These are phyloP conservation scores for Nigrograna mackinnonii DNA, from an alignment of 2,329 filamentous ascomycete genomes.

Conservation along the genomic window DNA sequence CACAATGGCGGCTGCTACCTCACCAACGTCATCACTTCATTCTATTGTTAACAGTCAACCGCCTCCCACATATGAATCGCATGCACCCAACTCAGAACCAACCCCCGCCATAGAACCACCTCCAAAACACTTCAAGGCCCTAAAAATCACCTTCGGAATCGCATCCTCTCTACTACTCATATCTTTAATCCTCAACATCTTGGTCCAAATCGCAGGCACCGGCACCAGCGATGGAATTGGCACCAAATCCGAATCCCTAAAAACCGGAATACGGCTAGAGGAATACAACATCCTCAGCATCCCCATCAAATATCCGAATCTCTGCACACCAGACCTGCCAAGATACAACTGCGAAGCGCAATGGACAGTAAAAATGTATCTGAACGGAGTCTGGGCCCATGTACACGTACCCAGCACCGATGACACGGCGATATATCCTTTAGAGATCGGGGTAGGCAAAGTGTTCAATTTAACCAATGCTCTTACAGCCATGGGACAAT, in stretches of 20 bases:
- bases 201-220: background rate
- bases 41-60: too few relatives aligned
- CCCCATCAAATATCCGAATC: constrained; percentile 1
- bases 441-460: background rate
- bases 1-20: too few relatives aligned
- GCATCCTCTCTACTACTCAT: background rate
- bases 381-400: constrained; percentile 2
- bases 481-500: constrained; percentile 1
- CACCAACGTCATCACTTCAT: too few relatives aligned
- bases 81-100: too few relatives aligned
- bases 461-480: constrained; percentile 1
- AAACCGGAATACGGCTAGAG: background rate
- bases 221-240: background rate
- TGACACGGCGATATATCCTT: background rate
- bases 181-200: background rate
- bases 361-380: constrained; percentile 2
- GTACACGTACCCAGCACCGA: background rate
- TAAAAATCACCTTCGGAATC: background rate
- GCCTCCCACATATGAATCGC: too few relatives aligned
- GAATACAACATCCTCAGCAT: constrained; percentile 2
- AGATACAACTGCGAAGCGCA: background rate
- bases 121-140: too few relatives aligned
- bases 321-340: background rate
- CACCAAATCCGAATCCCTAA: background rate
- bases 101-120: too few relatives aligned